Evolutionary conservation across 768 basidiomycete genomes (phyloP), one percentile per base, ranked within the genome.

Genomic region (Leccinum obscurum): DNA sequence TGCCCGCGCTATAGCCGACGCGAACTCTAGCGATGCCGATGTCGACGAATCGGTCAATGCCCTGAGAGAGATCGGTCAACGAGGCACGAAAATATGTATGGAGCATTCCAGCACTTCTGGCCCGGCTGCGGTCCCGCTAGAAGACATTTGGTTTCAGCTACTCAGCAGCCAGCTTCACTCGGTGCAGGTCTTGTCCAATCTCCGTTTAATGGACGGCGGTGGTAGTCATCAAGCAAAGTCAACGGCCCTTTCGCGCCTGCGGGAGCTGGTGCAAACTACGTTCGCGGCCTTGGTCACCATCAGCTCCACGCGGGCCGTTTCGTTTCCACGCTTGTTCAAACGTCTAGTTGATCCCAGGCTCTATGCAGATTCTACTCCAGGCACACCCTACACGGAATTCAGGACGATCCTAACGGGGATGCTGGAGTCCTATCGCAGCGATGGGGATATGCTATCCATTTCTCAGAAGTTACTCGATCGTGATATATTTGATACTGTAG

Each of bases 301-400:
- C 52, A 88, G 89, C 51, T 88, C 93, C 0, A 85, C 89, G 0
- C 84, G 83, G 15, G 82, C 86, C 0, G 82, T 97, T 5, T 96
- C 95, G 0, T 96, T 99, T 71, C 95, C 97, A 24, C 85, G 85
- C 20, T 78, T 99, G 9, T 96, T 99, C 83, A 94, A 92, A 66
- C 86, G 94, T 6, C 83, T 98, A 4, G 92, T 98, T 44, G 88
- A 93, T 64, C 84, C 88, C 2, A 80, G 86, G 5, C 78, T 86
- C 2, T 72, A 78, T 30, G 72, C 79, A 14, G 70, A 77, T 22
- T 77, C 84, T 3, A 77, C 85, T 1, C 78, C 81, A 24, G 82
- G 85, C 35, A 84, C 86, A 13, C 85, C 87, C 28, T 98, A 98
- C 74, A 86, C 88, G 22, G 95, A 98, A 74, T 96, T 98, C 75